A percentile compares a stretch with the other conserved stretches of the same genome.
phyloP scores from a whole-genome alignment of 345 rosid genomes.

The Hibiscus mutabilis region DNA sequence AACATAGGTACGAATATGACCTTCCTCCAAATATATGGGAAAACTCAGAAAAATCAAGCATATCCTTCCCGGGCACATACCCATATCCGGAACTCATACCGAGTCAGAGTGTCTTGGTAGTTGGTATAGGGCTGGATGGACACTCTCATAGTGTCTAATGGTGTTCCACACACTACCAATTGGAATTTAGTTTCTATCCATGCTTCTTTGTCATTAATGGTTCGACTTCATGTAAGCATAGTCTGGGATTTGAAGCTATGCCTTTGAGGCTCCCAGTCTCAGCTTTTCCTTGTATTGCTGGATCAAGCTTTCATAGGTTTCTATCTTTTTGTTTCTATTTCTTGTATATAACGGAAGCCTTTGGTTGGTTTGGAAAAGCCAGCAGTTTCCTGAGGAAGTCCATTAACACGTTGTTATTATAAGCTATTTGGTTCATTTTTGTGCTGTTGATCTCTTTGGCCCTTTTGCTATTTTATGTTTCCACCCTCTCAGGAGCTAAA shows the following conservation, averaged over 20 bases:
- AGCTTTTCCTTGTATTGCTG: neutral
- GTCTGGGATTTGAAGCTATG: neutral
- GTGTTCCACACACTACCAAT: neutral
- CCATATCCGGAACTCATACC: no score
- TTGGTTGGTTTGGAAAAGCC: no score
- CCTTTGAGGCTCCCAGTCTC: no score
- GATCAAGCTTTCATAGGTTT: neutral
- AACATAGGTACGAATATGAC: no score
- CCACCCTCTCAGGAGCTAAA: neutral
- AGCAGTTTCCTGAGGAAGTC: no score
- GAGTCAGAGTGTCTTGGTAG: no score
- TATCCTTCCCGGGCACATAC: neutral
- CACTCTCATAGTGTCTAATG: neutral
- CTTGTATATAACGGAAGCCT: neutral
- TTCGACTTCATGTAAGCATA: neutral
- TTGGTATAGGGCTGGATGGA: neutral
- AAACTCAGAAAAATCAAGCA: no score
- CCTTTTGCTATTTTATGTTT: neutral
- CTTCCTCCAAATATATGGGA: no score
- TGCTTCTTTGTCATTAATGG: neutral
- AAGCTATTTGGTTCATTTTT: neutral
- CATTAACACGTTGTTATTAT: no score
- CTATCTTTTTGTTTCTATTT: neutral
- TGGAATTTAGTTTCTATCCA: neutral
- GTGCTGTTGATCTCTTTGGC: neutral